Evolutionary conservation across 768 basidiomycete species (phyloP), one percentile per base, ranked within the genome.

Genomic region (Fomitopsis serialis): DNA sequence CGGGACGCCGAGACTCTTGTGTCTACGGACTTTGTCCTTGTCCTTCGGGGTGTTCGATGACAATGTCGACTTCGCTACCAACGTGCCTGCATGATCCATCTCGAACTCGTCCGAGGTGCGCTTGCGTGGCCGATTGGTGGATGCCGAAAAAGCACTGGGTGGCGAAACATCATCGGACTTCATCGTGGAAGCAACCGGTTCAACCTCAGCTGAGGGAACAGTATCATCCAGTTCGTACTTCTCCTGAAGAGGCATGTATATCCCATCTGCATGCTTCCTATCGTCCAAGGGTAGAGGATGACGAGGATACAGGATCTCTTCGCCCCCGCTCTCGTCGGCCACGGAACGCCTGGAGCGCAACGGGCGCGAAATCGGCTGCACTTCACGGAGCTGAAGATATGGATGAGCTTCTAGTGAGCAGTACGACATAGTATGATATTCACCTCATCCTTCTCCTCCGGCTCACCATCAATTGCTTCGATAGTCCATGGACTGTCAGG

Each of bases 401-500:
- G 15, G 48, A 49, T n/a, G 19, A 19, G 45, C 29, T 11, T 32
- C 27, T n/a, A 22, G 34, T 42, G 48, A 12, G 9, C n/a, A 46
- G 37, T 35, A 42, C 19, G 25, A 7, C 3, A 15, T 27, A 45
- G 22, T 19, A 32, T 19, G 21, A 3, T 22, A 65, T 73, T 19
- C 68, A 85, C 87, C 74, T 89, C 80, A 59, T 87, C 81, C 55
- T 74, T 74, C 37, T 40, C 37, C 37, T 87, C 88, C 23, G 72
- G 66, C 64, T 91, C 90, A 40, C 87, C 86, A 70, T 92, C 90
- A 48, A 92, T 72, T 6, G 90, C 89, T 60, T 92, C 89, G 58
- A 91, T 89, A 12, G 90, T 92, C 90, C 89, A 92, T 5, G 89
- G 90, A 61, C 88, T 92, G 62, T 89, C 88, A 2, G 86, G 81